Percentiles rank a stretch among this genome's conserved stretches.
These are phyloP conservation scores for Malus orientalis DNA, from an alignment of 306 rosid genomes.

Conservation along the genomic window DNA sequence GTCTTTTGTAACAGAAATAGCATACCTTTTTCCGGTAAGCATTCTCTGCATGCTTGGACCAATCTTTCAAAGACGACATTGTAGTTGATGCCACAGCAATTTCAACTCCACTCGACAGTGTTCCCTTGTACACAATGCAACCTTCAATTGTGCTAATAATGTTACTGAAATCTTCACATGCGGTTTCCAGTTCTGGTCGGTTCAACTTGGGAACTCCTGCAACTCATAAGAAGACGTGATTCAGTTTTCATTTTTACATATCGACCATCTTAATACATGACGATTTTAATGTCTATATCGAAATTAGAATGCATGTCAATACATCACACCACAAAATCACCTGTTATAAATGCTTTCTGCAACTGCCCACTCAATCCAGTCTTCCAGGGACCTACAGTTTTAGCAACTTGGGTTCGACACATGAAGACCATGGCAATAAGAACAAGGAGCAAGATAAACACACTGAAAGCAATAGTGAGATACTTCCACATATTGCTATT, in stretches of 20 bases:
- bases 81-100: constrained; percentile 76
- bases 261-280: background rate
- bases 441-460: constrained; percentile 34
- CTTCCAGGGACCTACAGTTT: constrained; percentile 77
- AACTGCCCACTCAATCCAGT: constrained; percentile 92
- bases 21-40: constrained; percentile 68
- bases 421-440: constrained; percentile 38
- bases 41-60: constrained; percentile 63
- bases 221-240: constrained; percentile 8
- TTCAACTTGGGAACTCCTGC: constrained; percentile 90
- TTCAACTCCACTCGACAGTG: constrained; percentile 86
- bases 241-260: background rate
- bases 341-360: constrained; percentile 90
- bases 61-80: constrained; percentile 43
- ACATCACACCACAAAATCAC: constrained; percentile 26
- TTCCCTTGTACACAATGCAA: constrained; percentile 73
- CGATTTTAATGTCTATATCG: background rate
- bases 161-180: constrained; percentile 97
- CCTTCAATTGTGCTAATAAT: constrained; percentile 39
- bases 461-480: constrained; percentile 24
- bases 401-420: constrained; percentile 47
- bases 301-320: background rate
- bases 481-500: constrained; percentile 43
- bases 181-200: constrained; percentile 66
- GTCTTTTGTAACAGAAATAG: constrained; percentile 1